phyloP scores from a whole-genome alignment of 2,329 filamentous ascomycete species.

The Fusarium sp. region DNA sequence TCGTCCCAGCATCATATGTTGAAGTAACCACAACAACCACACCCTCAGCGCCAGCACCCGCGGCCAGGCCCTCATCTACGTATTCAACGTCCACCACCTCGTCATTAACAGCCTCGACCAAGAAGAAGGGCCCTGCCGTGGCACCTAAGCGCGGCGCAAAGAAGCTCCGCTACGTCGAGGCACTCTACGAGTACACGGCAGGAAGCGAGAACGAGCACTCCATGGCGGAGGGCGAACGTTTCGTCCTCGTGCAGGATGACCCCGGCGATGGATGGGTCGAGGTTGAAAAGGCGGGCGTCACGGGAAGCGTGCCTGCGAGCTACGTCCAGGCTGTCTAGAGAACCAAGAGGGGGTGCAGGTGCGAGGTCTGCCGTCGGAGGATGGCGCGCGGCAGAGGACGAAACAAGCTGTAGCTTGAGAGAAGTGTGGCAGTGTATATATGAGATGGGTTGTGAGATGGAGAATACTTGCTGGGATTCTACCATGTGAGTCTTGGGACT shows the following conservation, averaged over 20 bases:
- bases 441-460: background rate
- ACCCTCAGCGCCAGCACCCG: slow-evolving; percentile 55
- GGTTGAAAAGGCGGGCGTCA: slow-evolving; percentile 89
- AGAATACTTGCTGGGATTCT: slow-evolving; percentile 17
- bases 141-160: slow-evolving; percentile 92
- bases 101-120: slow-evolving; percentile 56
- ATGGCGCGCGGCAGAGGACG: slow-evolving; percentile 1
- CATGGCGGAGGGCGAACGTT: slow-evolving; percentile 91
- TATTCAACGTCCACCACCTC: slow-evolving; percentile 76
- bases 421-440: slow-evolving; percentile 26
- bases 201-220: slow-evolving; percentile 88
- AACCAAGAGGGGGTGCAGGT: slow-evolving; percentile 22
- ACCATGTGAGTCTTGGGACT: background rate
- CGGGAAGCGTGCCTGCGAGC: slow-evolving; percentile 91
- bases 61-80: slow-evolving; percentile 75
- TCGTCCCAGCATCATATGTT: slow-evolving; percentile 89
- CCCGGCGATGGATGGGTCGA: slow-evolving; percentile 96
- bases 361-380: slow-evolving; percentile 11
- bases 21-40: slow-evolving; percentile 69
- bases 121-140: slow-evolving; percentile 92
- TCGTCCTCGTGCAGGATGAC: slow-evolving; percentile 90
- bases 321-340: slow-evolving; percentile 83
- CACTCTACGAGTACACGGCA: slow-evolving; percentile 90
- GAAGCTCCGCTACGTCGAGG: slow-evolving; percentile 93
- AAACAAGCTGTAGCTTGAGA: background rate